Evolutionary conservation across 495 filamentous ascomycete genomes (phyloP), one percentile per base, ranked within the genome.

Genomic region (Penicillium ucsense): DNA sequence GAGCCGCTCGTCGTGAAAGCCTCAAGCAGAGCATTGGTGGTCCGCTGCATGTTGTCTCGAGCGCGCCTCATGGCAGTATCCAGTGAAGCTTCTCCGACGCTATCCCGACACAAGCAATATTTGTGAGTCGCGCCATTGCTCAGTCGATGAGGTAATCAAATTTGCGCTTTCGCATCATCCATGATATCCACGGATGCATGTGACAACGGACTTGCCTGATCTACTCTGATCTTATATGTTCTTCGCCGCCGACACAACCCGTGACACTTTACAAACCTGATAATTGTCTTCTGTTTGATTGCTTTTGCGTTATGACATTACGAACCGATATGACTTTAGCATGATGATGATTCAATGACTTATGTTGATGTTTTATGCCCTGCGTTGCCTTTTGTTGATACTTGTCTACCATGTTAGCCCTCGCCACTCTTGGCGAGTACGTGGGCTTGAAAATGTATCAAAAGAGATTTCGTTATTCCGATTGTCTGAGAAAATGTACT

Each of bases 1-100:
- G 65, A 40, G 85, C 87, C 64, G 82, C 77, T 52, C 68, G 81
- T 46, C 76, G 81, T 40, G 73, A 83, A 45, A 74, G 68, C 52
- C 70, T 94, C 45, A 77, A 85, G 56, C 72, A 77, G 47, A 85
- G 75, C 53, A 94, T 94, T 57, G 74, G 76, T 3, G 57, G 56
- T 29, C 63, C 62, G 9, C 49, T 68, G 3, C 53, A 64, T 40
- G 57, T 68, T 45, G 59, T 56, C 27, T 71, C 66, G 7, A 66
- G 66, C 38, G 46, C 57, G 31, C 44, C 54, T 12, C 48, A 55
- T 41, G 50, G 42, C 2, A 40, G 52, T 20, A 35, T 42, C 30
- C 51, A 31, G 29, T 51, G 50, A 54, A 33, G 46, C 27, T 43
- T 3, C 30, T 8, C 41, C 20, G 20, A 2, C 20, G 20, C 20